These are phyloP conservation scores for Podaxis sp. DNA, from an alignment of 768 basidiomycete genomes.

Conservation along the genomic window DNA sequence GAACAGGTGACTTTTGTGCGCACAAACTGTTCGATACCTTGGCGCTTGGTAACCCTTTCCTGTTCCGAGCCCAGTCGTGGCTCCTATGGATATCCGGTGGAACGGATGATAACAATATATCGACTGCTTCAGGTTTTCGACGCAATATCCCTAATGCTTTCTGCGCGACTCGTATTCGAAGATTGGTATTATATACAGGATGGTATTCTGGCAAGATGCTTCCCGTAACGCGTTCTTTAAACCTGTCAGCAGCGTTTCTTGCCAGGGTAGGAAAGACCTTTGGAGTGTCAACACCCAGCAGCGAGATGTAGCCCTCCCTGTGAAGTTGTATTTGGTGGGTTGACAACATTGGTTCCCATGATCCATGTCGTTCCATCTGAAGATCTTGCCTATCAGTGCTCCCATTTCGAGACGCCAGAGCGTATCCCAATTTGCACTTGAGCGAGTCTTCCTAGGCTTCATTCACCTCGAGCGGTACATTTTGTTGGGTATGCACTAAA, in stretches of 20 bases:
- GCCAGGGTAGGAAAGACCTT: too few species aligned
- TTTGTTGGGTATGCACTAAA: neutral
- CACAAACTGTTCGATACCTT: too few species aligned
- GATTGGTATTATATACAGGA: neutral
- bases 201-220: neutral
- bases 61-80: neutral
- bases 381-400: neutral
- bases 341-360: neutral
- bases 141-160: neutral
- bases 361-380: neutral
- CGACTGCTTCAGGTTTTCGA: neutral
- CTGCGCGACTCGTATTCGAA: neutral
- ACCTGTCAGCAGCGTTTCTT: neutral
- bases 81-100: neutral
- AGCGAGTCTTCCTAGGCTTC: neutral
- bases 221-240: neutral
- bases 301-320: too few species aligned
- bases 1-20: neutral
- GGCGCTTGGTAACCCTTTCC: too few species aligned
- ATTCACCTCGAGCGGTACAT: neutral
- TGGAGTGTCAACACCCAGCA: too few species aligned
- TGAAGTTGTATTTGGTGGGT: neutral
- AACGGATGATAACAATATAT: neutral
- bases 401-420: too few species aligned
- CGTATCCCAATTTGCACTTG: neutral